Percentiles rank a stretch among this genome's conserved stretches.
phyloP scores from a whole-genome alignment of 192 early-diverging fungal species.

The Globomyces pollinis-pini region DNA sequence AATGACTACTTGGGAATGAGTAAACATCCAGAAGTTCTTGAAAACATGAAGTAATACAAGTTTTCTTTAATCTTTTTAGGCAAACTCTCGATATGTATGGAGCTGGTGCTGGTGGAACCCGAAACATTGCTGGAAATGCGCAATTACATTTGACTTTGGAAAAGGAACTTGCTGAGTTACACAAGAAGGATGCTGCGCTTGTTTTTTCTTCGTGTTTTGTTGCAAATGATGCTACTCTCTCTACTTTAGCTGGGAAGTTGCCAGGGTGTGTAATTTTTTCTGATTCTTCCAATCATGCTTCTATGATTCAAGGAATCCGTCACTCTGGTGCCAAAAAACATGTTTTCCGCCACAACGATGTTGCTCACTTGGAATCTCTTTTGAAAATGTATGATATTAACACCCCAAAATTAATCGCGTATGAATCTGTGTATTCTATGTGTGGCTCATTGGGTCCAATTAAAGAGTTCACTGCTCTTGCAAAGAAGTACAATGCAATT shows the following conservation, averaged over 20 bases:
- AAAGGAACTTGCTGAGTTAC: conserved; percentile 81
- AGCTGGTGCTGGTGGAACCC: conserved; percentile 95
- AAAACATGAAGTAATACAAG: conserved; percentile 93
- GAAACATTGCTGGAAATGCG: conserved; percentile 98
- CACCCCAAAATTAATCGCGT: conserved; percentile 91
- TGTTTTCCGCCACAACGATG: conserved; percentile 90
- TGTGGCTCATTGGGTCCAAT: conserved; percentile 89
- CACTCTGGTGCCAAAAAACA: conserved; percentile 81
- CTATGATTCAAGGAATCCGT: conserved; percentile 97
- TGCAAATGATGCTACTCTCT: conserved; percentile 93
- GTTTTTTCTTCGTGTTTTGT: conserved; percentile 98
- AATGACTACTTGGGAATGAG: conserved; percentile 99
- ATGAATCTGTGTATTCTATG: conserved; percentile 98
- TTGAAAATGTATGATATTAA: conserved; percentile 71
- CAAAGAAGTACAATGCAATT: conserved; percentile 92
- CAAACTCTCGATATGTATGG: conserved; percentile 89
- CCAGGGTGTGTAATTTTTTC: conserved; percentile 92
- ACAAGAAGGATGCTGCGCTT: conserved; percentile 83
- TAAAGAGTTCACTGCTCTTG: conserved; percentile 77
- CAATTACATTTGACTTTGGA: conserved; percentile 89
- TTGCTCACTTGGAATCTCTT: conserved; percentile 78
- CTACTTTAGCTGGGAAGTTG: conserved; percentile 77
- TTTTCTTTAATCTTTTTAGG: conserved; percentile 36
- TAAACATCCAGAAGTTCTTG: conserved; percentile 74
- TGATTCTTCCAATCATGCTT: conserved; percentile 92